A percentile compares a stretch with the other conserved stretches of the same genome.
Evolutionary conservation across 2,329 filamentous ascomycete species (phyloP).

Genomic region (Epichloe typhina): DNA sequence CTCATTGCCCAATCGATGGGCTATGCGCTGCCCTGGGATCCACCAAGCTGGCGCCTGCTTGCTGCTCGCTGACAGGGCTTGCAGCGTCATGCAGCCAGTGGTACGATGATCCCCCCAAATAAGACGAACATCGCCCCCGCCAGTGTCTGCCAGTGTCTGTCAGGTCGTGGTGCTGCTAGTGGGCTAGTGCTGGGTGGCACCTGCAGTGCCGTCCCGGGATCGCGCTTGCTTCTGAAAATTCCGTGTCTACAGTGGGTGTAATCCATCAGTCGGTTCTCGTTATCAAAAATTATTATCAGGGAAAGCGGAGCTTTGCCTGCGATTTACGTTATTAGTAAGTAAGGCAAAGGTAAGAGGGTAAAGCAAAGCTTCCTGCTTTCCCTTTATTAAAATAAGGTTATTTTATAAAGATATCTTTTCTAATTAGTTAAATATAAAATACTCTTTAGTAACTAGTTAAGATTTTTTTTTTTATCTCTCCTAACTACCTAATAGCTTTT

Average conservation of each 20-base stretch:
- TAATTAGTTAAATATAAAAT: no score
- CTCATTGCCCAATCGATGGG: neutral
- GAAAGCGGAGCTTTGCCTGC: no score
- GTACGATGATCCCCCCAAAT: neutral
- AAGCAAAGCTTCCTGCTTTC: no score
- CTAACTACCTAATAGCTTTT: no score
- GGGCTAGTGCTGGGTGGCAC: neutral
- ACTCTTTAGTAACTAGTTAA: no score
- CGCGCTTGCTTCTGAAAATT: neutral
- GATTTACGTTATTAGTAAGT: no score
- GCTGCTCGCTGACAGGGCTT: neutral
- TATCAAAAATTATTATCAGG: conserved; percentile 3
- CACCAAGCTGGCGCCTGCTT: neutral
- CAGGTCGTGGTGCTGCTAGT: neutral
- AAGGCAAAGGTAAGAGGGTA: no score
- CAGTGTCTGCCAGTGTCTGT: neutral
- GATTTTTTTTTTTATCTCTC: no score
- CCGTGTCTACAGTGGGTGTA: neutral
- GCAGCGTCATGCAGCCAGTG: neutral
- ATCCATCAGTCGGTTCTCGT: neutral
- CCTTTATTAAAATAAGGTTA: no score
- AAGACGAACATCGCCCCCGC: neutral
- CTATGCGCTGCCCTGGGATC: neutral
- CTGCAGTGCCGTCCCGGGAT: neutral
- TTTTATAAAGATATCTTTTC: no score